A percentile compares a stretch with the other conserved stretches of the same genome.
These are phyloP conservation scores for Globisporangium spiculum DNA, from an alignment of 352 stramenopile species.

Conservation along the genomic window DNA sequence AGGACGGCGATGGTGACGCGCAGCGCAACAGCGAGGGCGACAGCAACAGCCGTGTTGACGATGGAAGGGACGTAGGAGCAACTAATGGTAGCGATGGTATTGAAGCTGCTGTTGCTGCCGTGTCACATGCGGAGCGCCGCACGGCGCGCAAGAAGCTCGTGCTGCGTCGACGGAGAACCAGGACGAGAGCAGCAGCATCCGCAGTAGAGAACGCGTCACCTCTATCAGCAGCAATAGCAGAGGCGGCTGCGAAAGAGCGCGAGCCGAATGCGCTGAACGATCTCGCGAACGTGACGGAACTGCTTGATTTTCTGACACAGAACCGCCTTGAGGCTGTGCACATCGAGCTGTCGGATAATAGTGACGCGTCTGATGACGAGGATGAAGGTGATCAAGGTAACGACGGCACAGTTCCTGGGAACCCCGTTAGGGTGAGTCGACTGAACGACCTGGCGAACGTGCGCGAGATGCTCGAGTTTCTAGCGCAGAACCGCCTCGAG, in stretches of 20 bases:
- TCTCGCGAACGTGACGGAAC: slow-evolving; percentile 1
- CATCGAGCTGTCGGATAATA: slow-evolving; percentile 4
- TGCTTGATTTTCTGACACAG: slow-evolving; percentile 8
- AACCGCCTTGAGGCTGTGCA: slow-evolving; percentile 4
- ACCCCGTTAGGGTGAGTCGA: background rate
- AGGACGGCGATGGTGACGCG: background rate
- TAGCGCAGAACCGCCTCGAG: slow-evolving; percentile 3
- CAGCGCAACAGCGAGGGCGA: background rate
- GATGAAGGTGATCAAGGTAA: background rate
- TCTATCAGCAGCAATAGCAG: background rate
- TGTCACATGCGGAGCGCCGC: background rate
- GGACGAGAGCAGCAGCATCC: background rate
- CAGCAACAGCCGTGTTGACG: background rate
- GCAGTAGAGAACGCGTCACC: background rate
- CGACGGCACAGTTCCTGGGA: background rate
- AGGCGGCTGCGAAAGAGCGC: background rate
- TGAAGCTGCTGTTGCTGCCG: background rate
- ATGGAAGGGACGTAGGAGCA: background rate
- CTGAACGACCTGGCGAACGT: background rate
- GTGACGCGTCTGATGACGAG: background rate
- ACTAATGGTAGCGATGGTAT: background rate
- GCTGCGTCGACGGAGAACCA: background rate
- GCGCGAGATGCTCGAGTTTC: slow-evolving; percentile 4
- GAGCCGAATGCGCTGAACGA: background rate
- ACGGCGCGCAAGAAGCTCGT: slow-evolving; percentile 5